Conservation (phyloP, 305 asterid genomes). For the Fraxinus sp. region DNA sequence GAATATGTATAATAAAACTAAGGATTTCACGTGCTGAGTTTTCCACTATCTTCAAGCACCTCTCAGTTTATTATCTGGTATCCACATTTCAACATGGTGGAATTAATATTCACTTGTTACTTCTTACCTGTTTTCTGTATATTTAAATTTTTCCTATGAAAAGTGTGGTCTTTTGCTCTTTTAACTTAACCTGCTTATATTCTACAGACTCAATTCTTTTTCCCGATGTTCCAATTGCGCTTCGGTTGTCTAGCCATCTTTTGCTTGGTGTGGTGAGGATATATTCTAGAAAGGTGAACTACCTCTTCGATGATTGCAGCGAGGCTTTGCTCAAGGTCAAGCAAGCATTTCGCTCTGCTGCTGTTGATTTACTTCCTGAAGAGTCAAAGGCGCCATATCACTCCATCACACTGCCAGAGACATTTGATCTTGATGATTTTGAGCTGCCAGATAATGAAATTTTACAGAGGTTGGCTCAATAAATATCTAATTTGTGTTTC, state of each 20-base stretch:
- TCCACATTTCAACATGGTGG: not conserved
- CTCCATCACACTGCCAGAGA: constrained; percentile 97
- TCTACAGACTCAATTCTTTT: constrained; percentile 78
- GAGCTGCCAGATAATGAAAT: constrained; percentile 93
- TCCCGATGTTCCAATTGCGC: constrained; percentile 97
- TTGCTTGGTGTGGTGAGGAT: constrained; percentile 98
- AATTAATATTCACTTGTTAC: not conserved
- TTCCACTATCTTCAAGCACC: not conserved
- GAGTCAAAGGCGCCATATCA: constrained; percentile 96
- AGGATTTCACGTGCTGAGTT: not conserved
- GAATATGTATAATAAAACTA: not conserved
- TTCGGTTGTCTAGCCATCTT: constrained; percentile 97
- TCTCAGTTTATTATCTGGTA: not conserved
- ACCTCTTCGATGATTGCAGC: constrained; percentile 96
- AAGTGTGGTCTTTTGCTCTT: constrained; percentile 1
- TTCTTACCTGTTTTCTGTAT: not conserved
- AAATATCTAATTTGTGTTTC: not conserved
- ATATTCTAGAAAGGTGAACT: constrained; percentile 86
- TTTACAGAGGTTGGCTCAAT: constrained; percentile 68
- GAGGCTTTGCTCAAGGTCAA: constrained; percentile 90
- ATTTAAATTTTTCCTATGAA: not conserved
- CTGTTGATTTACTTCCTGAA: constrained; percentile 98
- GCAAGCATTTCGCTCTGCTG: constrained; percentile 94
- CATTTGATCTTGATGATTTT: constrained; percentile 97
- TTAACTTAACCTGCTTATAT: constrained; percentile 24